These are phyloP conservation scores for Solanum pimpinellifolium DNA, from an alignment of 257 asterid genomes.

Conservation along the genomic window DNA sequence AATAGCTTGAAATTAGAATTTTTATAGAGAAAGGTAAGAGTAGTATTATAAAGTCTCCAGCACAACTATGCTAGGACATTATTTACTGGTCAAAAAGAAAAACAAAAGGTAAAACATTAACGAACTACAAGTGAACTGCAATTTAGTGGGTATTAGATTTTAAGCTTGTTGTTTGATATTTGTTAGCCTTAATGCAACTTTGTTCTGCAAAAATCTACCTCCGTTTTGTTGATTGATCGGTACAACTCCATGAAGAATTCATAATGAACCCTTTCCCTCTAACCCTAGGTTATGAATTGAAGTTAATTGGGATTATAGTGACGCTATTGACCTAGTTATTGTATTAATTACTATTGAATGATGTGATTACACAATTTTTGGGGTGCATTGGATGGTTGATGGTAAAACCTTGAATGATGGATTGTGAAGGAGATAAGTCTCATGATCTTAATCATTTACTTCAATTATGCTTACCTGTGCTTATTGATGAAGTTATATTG, in stretches of 20 bases:
- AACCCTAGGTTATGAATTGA: too few relatives aligned
- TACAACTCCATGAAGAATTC: neutral
- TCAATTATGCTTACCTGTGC: too few relatives aligned
- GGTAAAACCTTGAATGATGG: too few relatives aligned
- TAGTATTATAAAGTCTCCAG: neutral
- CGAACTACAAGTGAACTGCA: neutral
- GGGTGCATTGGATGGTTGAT: too few relatives aligned
- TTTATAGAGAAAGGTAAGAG: neutral
- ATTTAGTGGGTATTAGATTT: neutral
- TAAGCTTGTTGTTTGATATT: neutral
- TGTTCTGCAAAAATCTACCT: neutral
- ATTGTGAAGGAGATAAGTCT: too few relatives aligned
- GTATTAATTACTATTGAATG: too few relatives aligned
- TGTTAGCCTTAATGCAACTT: neutral
- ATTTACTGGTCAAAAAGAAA: neutral
- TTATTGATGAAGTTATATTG: too few relatives aligned
- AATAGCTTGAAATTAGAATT: neutral
- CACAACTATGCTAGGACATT: neutral
- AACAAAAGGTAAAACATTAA: neutral
- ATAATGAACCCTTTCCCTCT: too few relatives aligned
- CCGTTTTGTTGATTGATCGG: neutral
- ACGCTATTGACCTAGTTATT: too few relatives aligned
- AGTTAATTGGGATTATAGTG: too few relatives aligned
- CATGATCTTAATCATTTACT: too few relatives aligned
- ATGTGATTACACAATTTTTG: too few relatives aligned